These are phyloP conservation scores for Lachancea mirantina DNA, from an alignment of 805 yeast genomes.

Conservation along the genomic window DNA sequence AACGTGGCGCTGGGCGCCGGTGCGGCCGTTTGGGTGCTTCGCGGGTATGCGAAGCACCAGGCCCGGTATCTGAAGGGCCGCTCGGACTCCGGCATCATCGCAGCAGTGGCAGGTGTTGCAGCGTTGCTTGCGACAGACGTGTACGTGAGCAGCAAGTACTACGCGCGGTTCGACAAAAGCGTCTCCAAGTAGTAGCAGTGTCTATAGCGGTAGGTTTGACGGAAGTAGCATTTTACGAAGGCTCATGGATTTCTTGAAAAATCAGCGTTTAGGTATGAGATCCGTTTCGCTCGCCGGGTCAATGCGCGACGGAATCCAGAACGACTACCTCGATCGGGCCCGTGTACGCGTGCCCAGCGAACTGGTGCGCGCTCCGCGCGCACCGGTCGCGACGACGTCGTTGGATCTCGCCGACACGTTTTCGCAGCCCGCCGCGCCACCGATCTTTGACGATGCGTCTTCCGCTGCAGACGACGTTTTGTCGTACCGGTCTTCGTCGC, in stretches of 20 bases:
- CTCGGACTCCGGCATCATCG: conserved; percentile 41
- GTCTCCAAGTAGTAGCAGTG: too few relatives aligned
- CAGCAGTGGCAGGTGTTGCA: conserved; percentile 45
- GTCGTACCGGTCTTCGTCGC: too few relatives aligned
- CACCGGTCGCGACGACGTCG: too few relatives aligned
- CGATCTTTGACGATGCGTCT: conserved; percentile 5
- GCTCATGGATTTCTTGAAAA: too few relatives aligned
- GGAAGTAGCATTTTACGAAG: too few relatives aligned
- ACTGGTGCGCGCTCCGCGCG: conserved; percentile 1
- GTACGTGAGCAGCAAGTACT: conserved; percentile 45
- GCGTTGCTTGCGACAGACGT: conserved; percentile 52
- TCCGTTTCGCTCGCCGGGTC: too few relatives aligned
- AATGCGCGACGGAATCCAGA: too few relatives aligned
- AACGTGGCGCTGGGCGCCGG: conserved; percentile 46
- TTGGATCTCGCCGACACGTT: conserved; percentile 5
- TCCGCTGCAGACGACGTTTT: too few relatives aligned
- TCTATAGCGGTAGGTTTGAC: too few relatives aligned
- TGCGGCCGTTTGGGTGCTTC: conserved; percentile 42
- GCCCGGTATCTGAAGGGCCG: conserved; percentile 38
- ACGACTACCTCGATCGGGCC: conserved; percentile 2
- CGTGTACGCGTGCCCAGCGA: not conserved
- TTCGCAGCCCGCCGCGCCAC: conserved; percentile 1
- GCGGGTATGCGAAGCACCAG: conserved; percentile 44
- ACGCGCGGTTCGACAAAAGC: conserved; percentile 50
- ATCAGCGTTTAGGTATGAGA: too few relatives aligned